phyloP scores from a whole-genome alignment of 257 asterid genomes.

The Avicennia marina region DNA sequence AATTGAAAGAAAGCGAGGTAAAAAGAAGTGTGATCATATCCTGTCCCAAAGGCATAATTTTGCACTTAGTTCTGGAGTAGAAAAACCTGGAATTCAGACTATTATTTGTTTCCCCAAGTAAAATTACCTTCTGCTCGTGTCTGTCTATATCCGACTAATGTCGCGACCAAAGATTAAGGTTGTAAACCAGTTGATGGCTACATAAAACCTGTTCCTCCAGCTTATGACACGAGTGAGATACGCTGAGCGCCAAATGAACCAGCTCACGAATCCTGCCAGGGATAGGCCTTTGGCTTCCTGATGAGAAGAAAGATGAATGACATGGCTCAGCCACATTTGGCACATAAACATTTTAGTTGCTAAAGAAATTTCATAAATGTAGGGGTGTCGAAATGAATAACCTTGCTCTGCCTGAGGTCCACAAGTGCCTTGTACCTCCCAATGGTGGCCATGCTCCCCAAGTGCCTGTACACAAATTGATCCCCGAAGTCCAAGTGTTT shows the following conservation, averaged over 20 bases:
- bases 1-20: no score
- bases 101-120: no score
- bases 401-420: slow-evolving; percentile 97
- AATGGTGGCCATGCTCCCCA: slow-evolving; percentile 96
- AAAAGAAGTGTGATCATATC: no score
- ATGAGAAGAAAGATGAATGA: slow-evolving; percentile 11
- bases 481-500: slow-evolving; percentile 47
- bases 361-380: not conserved
- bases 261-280: slow-evolving; percentile 76
- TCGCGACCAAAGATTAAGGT: slow-evolving; percentile 89
- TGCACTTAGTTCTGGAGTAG: no score
- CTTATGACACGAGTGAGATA: slow-evolving; percentile 89
- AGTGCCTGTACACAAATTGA: slow-evolving; percentile 66
- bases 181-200: slow-evolving; percentile 78
- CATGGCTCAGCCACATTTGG: no score
- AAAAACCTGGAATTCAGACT: no score
- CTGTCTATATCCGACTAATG: slow-evolving; percentile 60
- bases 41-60: no score
- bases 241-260: slow-evolving; percentile 96
- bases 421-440: slow-evolving; percentile 96
- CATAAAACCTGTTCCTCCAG: slow-evolving; percentile 94
- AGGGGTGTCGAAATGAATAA: not conserved
- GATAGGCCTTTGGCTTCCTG: slow-evolving; percentile 86
- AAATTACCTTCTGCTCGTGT: slow-evolving; percentile 3
- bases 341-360: slow-evolving; percentile 1